Conservation (phyloP, 768 basidiomycete genomes). For the Floccularia luteovirens region DNA sequence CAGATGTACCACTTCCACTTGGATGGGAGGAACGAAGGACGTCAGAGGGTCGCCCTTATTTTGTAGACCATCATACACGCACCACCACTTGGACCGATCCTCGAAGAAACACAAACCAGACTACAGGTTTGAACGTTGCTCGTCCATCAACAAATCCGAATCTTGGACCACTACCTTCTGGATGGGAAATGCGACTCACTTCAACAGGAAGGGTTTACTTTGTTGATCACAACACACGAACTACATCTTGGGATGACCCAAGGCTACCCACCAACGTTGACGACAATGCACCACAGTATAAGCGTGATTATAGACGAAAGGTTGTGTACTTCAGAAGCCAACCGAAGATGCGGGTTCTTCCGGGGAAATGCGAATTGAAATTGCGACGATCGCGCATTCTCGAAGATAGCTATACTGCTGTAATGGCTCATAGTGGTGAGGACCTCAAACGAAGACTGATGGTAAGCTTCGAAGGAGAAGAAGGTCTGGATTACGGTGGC, state of each 20-base stretch:
- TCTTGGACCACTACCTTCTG: slow-evolving; percentile 79
- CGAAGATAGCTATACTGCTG: slow-evolving; percentile 80
- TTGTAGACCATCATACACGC: slow-evolving; percentile 68
- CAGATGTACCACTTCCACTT: slow-evolving; percentile 68
- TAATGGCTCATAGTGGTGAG: slow-evolving; percentile 73
- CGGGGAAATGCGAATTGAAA: slow-evolving; percentile 84
- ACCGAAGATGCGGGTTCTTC: slow-evolving; percentile 69
- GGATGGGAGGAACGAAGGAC: slow-evolving; percentile 93
- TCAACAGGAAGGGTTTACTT: slow-evolving; percentile 83
- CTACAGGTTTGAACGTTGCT: slow-evolving; percentile 37
- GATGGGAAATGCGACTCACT: slow-evolving; percentile 94
- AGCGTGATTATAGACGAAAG: slow-evolving; percentile 88
- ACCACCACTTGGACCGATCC: slow-evolving; percentile 94
- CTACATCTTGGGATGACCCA: slow-evolving; percentile 93
- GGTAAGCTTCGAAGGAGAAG: slow-evolving; percentile 74
- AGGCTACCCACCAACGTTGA: slow-evolving; percentile 77
- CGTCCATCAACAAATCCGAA: slow-evolving; percentile 46
- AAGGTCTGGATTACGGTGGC: slow-evolving; percentile 74
- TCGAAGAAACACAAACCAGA: slow-evolving; percentile 44
- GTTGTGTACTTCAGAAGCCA: slow-evolving; percentile 91
- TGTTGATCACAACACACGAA: slow-evolving; percentile 86
- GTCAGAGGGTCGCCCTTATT: slow-evolving; percentile 72
- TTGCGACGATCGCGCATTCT: slow-evolving; percentile 73
- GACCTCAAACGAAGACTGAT: slow-evolving; percentile 66
- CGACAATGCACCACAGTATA: slow-evolving; percentile 90